Evolutionary conservation across 352 stramenopile genomes (phyloP).

Genomic region (Pythium brachiatum): DNA sequence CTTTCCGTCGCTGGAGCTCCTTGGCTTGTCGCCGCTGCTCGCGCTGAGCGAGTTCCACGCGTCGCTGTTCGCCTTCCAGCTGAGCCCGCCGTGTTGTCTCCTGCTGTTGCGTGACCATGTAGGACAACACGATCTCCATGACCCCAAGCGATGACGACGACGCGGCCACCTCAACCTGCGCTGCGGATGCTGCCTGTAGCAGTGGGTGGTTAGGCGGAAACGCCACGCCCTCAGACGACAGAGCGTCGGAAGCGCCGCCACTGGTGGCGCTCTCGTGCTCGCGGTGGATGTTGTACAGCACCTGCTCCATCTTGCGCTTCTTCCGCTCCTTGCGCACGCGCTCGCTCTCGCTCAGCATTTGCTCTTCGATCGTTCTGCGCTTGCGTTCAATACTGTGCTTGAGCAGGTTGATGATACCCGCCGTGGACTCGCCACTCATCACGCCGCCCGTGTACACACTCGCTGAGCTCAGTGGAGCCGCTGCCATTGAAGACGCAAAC

Average conservation of each 20-base stretch:
- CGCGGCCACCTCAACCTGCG: neutral
- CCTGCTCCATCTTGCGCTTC: slow-evolving; percentile 61
- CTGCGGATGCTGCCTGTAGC: neutral
- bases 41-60: slow-evolving; percentile 31
- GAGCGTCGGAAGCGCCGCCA: neutral
- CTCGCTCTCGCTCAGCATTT: slow-evolving; percentile 49
- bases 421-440: slow-evolving; percentile 22
- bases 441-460: slow-evolving; percentile 1
- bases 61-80: slow-evolving; percentile 31
- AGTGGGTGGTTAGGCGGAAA: neutral
- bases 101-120: slow-evolving; percentile 50
- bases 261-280: slow-evolving; percentile 29
- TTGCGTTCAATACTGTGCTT: slow-evolving; percentile 57
- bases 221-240: neutral
- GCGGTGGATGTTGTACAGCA: slow-evolving; percentile 46
- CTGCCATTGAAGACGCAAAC: neutral
- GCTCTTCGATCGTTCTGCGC: slow-evolving; percentile 41
- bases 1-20: slow-evolving; percentile 29
- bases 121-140: slow-evolving; percentile 54
- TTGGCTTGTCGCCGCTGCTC: slow-evolving; percentile 29
- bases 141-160: slow-evolving; percentile 23
- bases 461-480: neutral
- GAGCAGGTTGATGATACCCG: slow-evolving; percentile 47
- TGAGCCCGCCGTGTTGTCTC: slow-evolving; percentile 36
- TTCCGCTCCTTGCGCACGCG: slow-evolving; percentile 57